phyloP scores from a whole-genome alignment of 306 rosid genomes.

The Cucurbita maxima region DNA sequence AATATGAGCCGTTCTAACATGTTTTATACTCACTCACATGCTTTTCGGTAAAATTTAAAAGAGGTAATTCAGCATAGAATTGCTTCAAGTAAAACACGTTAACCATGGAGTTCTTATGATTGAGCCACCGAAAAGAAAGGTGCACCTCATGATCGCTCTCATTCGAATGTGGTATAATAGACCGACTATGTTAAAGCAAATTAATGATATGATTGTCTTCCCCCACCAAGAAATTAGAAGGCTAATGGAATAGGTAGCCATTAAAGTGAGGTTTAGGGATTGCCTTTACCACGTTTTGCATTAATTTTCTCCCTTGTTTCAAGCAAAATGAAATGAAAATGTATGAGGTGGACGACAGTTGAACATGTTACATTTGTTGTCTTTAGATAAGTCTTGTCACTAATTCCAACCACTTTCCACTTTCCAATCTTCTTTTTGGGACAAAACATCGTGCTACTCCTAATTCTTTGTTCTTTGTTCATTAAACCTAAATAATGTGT shows the following conservation, averaged over 20 bases:
- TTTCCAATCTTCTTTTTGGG: neutral
- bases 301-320: neutral
- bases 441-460: slow-evolving; percentile 3
- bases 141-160: too few species aligned
- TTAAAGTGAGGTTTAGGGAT: neutral
- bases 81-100: too few species aligned
- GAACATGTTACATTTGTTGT: neutral
- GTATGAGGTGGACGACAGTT: neutral
- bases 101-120: too few species aligned
- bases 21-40: too few species aligned
- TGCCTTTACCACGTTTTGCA: neutral
- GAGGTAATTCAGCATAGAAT: too few species aligned
- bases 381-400: neutral
- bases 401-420: neutral
- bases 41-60: too few species aligned
- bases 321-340: neutral
- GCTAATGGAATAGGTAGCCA: neutral
- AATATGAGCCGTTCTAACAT: too few species aligned
- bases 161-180: too few species aligned
- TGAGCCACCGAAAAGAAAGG: too few species aligned
- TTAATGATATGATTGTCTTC: neutral
- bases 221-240: neutral
- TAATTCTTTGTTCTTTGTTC: neutral
- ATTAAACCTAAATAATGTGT: neutral
- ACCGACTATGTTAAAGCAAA: neutral